Evolutionary conservation across 371 early-diverging fungal genomes (phyloP).

Genomic region (Lichtheimia corymbifera): DNA sequence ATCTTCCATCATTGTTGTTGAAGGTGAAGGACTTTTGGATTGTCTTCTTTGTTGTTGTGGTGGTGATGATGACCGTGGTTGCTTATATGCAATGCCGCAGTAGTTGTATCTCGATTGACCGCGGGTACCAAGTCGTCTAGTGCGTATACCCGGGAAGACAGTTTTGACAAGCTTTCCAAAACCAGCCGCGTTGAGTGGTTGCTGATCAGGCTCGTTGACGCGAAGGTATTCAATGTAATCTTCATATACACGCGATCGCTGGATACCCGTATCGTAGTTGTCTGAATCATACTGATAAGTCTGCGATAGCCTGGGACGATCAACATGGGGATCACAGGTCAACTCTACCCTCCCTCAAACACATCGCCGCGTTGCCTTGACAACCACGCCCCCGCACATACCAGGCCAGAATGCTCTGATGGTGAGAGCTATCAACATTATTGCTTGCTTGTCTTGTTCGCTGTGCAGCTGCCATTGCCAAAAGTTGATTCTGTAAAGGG

Average conservation of each 20-base stretch:
- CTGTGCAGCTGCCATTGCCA: too few relatives aligned
- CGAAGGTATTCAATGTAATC: constrained; percentile 53
- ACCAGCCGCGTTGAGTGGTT: constrained; percentile 65
- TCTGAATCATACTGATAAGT: constrained; percentile 39
- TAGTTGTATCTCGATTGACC: constrained; percentile 66
- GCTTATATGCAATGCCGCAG: constrained; percentile 40
- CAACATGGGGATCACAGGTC: too few relatives aligned
- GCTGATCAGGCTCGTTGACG: constrained; percentile 21
- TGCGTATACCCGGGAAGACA: constrained; percentile 62
- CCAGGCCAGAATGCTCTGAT: too few relatives aligned
- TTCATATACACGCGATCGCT: constrained; percentile 57
- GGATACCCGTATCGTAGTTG: constrained; percentile 46
- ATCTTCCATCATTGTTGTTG: background rate
- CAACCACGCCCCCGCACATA: too few relatives aligned
- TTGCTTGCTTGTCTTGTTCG: too few relatives aligned
- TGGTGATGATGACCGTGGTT: background rate
- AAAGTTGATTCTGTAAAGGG: too few relatives aligned
- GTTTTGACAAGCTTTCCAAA: constrained; percentile 67
- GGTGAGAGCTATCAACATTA: too few relatives aligned
- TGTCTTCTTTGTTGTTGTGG: background rate
- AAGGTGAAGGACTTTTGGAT: background rate
- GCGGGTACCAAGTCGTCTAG: constrained; percentile 63
- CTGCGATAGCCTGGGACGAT: too few relatives aligned
- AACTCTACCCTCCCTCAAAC: too few relatives aligned
- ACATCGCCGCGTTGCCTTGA: too few relatives aligned